Percentiles rank a stretch among this genome's conserved stretches.
Evolutionary conservation across 1,284 basidiomycete genomes (phyloP).

Genomic region (Leccinum laetum): DNA sequence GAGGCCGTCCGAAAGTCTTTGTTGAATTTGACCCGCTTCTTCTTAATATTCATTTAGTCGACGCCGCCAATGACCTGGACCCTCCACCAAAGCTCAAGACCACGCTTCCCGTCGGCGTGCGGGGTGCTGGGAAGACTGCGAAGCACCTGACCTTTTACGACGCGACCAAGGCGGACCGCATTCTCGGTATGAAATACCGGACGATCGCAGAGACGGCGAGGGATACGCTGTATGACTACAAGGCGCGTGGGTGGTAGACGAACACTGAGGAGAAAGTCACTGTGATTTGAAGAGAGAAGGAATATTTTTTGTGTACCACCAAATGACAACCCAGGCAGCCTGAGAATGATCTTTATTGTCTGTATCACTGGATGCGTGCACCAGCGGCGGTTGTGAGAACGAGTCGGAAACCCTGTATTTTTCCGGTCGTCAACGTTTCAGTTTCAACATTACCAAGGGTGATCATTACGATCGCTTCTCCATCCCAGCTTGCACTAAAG

Average conservation of each 20-base stretch:
- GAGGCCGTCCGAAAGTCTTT: not conserved
- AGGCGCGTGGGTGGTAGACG: not conserved
- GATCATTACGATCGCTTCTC: constrained; percentile 76
- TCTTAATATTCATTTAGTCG: not conserved
- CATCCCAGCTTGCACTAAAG: constrained; percentile 96
- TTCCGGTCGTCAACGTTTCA: too few relatives aligned
- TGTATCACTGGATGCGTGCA: too few relatives aligned
- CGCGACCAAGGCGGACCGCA: not conserved
- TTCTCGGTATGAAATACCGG: not conserved
- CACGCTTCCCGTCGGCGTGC: not conserved
- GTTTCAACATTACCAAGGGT: constrained; percentile 1
- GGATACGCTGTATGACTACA: not conserved
- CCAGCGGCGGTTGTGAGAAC: too few relatives aligned
- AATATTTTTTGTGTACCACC: too few relatives aligned
- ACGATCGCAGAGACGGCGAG: not conserved
- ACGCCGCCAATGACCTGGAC: not conserved
- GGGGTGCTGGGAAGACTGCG: not conserved
- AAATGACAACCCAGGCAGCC: too few relatives aligned
- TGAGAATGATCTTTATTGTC: too few relatives aligned
- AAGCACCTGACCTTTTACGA: not conserved
- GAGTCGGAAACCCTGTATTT: too few relatives aligned
- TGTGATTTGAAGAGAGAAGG: too few relatives aligned
- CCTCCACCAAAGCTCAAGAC: not conserved
- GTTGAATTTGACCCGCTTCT: too few relatives aligned
- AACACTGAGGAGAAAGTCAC: too few relatives aligned